Conservation (phyloP, 305 asterid species). For the Rubia peregrina region DNA sequence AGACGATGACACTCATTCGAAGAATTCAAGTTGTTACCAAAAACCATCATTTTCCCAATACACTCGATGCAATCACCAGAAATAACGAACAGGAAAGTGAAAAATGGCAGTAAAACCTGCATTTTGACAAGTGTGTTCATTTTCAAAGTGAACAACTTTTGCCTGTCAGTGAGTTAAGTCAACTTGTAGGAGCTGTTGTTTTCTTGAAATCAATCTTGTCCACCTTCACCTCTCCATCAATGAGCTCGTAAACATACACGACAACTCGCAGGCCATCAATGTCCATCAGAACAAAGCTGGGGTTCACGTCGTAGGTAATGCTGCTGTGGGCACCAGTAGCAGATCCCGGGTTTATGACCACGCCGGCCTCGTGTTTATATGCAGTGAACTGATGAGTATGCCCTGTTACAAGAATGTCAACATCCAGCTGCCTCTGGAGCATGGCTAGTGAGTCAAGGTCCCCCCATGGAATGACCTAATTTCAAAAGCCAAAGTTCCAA, state of each 20-base stretch:
- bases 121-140: neutral
- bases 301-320: conserved; percentile 93
- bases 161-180: neutral
- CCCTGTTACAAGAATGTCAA: conserved; percentile 90
- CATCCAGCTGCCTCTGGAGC: conserved; percentile 98
- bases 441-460: conserved; percentile 94
- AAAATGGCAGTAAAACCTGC: neutral
- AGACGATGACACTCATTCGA: too few relatives aligned
- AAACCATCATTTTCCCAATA: neutral
- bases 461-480: conserved; percentile 97
- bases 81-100: neutral
- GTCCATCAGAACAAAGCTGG: conserved; percentile 98
- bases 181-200: conserved; percentile 37
- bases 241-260: conserved; percentile 88
- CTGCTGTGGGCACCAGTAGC: conserved; percentile 98
- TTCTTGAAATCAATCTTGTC: conserved; percentile 96
- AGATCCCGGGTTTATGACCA: conserved; percentile 94
- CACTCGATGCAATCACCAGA: neutral
- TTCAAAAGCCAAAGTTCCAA: conserved; percentile 14
- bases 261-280: conserved; percentile 92
- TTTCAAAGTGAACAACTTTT: neutral
- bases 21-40: too few relatives aligned
- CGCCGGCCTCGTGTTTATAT: conserved; percentile 97
- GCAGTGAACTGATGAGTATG: conserved; percentile 98
- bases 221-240: conserved; percentile 97